A percentile compares a stretch with the other conserved stretches of the same genome.
Evolutionary conservation across 2,329 filamentous ascomycete genomes (phyloP).

Genomic region (Penicillium sp.): DNA sequence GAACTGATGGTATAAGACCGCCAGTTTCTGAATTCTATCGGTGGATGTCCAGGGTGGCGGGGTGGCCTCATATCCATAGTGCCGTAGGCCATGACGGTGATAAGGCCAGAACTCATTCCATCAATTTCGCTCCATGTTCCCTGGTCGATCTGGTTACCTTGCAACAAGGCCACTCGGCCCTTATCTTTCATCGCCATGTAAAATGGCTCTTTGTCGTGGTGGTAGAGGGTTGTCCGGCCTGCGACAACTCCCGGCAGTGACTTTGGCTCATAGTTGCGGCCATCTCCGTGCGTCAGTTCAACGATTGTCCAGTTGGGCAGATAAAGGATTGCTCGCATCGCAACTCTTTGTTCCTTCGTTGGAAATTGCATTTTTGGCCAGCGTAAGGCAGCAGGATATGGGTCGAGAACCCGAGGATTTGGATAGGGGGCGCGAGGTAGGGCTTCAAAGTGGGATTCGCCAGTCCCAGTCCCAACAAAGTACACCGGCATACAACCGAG

Average conservation of each 20-base stretch:
- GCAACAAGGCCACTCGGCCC: neutral
- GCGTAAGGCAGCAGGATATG: neutral
- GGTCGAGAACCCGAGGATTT: neutral
- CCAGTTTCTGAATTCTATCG: slow-evolving; percentile 2
- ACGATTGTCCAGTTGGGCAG: slow-evolving; percentile 13
- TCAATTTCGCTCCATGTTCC: slow-evolving; percentile 14
- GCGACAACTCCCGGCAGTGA: slow-evolving; percentile 11
- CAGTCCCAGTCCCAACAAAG: neutral
- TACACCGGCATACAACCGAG: slow-evolving; percentile 9
- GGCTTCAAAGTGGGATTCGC: neutral
- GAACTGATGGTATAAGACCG: neutral
- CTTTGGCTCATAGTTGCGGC: slow-evolving; percentile 4
- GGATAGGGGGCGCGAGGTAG: neutral
- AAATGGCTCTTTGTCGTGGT: slow-evolving; percentile 9
- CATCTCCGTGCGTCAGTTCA: slow-evolving; percentile 9
- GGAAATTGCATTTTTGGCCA: neutral
- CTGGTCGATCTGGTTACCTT: neutral
- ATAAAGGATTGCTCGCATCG: slow-evolving; percentile 5
- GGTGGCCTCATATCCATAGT: neutral
- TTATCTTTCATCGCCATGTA: slow-evolving; percentile 2
- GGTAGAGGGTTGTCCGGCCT: slow-evolving; percentile 14
- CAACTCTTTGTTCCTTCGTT: neutral
- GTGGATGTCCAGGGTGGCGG: slow-evolving; percentile 2
- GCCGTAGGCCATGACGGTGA: slow-evolving; percentile 4
- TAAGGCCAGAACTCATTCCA: slow-evolving; percentile 13